Percentiles rank a stretch among this genome's conserved stretches.
These are phyloP conservation scores for Coelastrella sp. DNA, from an alignment of 139 green algal species.

Conservation along the genomic window DNA sequence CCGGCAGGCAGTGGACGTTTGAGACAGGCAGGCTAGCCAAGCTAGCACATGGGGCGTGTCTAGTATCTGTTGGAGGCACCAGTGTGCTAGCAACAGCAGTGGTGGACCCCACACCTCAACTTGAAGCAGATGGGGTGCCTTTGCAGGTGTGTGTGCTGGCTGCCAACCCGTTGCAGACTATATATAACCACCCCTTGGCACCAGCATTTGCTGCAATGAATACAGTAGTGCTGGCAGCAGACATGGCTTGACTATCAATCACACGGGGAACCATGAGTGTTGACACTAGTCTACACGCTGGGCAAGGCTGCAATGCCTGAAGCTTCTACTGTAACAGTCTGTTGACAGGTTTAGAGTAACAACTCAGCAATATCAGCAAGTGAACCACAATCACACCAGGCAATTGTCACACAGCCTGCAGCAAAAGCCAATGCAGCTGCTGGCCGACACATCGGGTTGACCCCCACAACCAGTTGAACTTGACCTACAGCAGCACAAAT, in stretches of 20 bases:
- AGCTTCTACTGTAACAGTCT: too few relatives aligned
- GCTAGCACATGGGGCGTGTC: slow-evolving; percentile 74
- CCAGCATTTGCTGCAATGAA: background rate
- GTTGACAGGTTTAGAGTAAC: too few relatives aligned
- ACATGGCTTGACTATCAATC: too few relatives aligned
- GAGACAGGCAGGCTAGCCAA: slow-evolving; percentile 78
- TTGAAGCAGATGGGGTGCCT: slow-evolving; percentile 49
- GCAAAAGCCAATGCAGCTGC: too few relatives aligned
- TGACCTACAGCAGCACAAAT: background rate
- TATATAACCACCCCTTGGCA: too few relatives aligned
- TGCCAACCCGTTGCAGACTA: background rate
- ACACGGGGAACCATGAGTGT: too few relatives aligned
- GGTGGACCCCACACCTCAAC: slow-evolving; percentile 35
- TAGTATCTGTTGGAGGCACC: slow-evolving; percentile 65
- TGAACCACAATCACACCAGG: too few relatives aligned
- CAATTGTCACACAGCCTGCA: too few relatives aligned
- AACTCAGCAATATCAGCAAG: too few relatives aligned
- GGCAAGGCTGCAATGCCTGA: too few relatives aligned
- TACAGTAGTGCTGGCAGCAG: too few relatives aligned
- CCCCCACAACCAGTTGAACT: background rate
- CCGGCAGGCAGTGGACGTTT: slow-evolving; percentile 60
- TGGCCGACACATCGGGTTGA: background rate
- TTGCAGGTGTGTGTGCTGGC: slow-evolving; percentile 48
- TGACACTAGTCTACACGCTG: too few relatives aligned
- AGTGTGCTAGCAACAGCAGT: slow-evolving; percentile 77